phyloP scores from a whole-genome alignment of 1,139 yeast genomes.

The Sugiyamaella castrensis region DNA sequence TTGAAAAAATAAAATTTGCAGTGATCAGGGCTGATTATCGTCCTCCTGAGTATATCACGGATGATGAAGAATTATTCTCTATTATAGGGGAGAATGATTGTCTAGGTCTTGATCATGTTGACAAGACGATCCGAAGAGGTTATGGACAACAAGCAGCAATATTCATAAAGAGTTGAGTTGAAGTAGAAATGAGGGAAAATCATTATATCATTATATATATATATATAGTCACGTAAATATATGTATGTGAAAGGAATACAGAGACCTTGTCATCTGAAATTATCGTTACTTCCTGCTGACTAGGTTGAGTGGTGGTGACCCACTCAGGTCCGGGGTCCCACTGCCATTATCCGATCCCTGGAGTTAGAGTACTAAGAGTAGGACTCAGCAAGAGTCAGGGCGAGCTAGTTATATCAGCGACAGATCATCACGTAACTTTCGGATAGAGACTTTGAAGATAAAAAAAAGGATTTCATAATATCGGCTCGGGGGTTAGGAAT shows the following conservation, averaged over 20 bases:
- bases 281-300: too few species aligned
- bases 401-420: too few species aligned
- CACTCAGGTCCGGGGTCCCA: too few species aligned
- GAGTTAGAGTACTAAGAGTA: too few species aligned
- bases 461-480: too few species aligned
- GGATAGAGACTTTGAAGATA: too few species aligned
- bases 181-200: not conserved
- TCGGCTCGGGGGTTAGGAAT: too few species aligned
- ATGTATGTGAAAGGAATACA: not conserved
- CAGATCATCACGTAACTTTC: too few species aligned
- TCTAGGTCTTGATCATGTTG: slow-evolving; percentile 84
- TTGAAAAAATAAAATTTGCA: slow-evolving; percentile 69
- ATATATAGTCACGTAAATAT: not conserved
- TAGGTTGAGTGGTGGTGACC: too few species aligned
- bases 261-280: not conserved
- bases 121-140: slow-evolving; percentile 46
- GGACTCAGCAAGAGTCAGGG: too few species aligned
- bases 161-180: slow-evolving; percentile 41
- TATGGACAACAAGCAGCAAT: slow-evolving; percentile 54
- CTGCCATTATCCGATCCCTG: too few species aligned
- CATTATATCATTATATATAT: not conserved
- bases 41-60: slow-evolving; percentile 44
- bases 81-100: slow-evolving; percentile 50
- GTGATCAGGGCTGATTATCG: slow-evolving; percentile 30
- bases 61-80: slow-evolving; percentile 51